These are phyloP conservation scores for Diaporthe amygdali DNA, from an alignment of 2,329 filamentous ascomycete species.

Conservation along the genomic window DNA sequence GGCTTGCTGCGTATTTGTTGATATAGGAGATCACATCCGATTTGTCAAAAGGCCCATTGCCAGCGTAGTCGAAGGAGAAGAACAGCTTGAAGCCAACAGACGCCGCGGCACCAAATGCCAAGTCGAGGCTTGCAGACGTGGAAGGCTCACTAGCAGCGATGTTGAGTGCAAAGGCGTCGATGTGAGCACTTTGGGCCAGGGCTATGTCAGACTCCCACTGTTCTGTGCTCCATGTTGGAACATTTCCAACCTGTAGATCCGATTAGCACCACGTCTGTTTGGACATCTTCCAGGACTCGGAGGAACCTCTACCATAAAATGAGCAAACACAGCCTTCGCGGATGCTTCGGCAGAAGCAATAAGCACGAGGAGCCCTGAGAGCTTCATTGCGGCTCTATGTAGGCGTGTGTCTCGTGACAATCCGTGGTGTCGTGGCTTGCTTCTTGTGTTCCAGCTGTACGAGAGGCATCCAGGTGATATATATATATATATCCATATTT, in stretches of 20 bases:
- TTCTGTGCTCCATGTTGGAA: constrained; percentile 20
- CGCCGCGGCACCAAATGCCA: constrained; percentile 35
- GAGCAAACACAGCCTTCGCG: constrained; percentile 31
- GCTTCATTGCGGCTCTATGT: background rate
- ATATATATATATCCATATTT: too few relatives aligned
- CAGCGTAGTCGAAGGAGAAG: constrained; percentile 47
- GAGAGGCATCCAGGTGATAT: too few relatives aligned
- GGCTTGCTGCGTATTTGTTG: constrained; percentile 30
- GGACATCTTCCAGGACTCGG: background rate
- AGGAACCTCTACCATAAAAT: constrained; percentile 32
- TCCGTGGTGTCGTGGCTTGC: too few relatives aligned
- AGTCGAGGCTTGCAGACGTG: constrained; percentile 23
- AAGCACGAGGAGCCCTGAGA: background rate
- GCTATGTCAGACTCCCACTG: constrained; percentile 38
- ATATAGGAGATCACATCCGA: constrained; percentile 33
- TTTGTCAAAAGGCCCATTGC: constrained; percentile 33
- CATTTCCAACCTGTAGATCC: constrained; percentile 31
- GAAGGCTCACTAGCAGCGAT: constrained; percentile 26
- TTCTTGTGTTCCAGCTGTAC: too few relatives aligned
- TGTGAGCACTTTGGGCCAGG: constrained; percentile 38
- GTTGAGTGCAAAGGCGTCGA: constrained; percentile 46
- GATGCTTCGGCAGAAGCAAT: background rate
- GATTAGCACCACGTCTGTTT: background rate
- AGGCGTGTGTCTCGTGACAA: too few relatives aligned
- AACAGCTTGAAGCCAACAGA: constrained; percentile 38